phyloP scores from a whole-genome alignment of 345 rosid genomes.

The Draba incana region DNA sequence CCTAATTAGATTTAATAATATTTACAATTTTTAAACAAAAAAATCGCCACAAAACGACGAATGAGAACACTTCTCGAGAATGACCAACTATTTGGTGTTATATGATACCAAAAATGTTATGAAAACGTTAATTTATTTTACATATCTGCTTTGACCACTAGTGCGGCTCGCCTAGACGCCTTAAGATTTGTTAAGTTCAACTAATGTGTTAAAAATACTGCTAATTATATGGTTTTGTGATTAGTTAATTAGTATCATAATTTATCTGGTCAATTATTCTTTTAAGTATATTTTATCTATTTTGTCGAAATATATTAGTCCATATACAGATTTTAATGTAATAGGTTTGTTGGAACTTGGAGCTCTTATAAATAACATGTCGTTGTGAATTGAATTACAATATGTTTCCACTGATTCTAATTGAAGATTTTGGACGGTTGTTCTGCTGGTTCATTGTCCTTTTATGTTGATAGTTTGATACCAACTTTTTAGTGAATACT shows the following conservation, averaged over 20 bases:
- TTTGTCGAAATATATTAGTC: conserved; percentile 8
- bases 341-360: conserved; percentile 41
- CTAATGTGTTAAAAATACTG: background rate
- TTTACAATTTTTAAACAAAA: background rate
- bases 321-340: background rate
- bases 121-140: background rate
- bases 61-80: conserved; percentile 37
- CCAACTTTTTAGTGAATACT: conserved; percentile 1
- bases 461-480: conserved; percentile 18
- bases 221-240: conserved; percentile 1
- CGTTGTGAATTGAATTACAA: conserved; percentile 16
- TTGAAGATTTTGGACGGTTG: conserved; percentile 41
- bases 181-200: conserved; percentile 18
- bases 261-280: conserved; percentile 7
- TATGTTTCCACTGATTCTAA: conserved; percentile 25
- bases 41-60: conserved; percentile 30
- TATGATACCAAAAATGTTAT: background rate
- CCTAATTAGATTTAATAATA: conserved; percentile 9
- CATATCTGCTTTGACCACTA: conserved; percentile 21
- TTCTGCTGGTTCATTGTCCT: conserved; percentile 41
- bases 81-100: conserved; percentile 19
- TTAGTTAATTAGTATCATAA: conserved; percentile 5
- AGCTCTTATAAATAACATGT: conserved; percentile 27
- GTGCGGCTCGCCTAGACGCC: conserved; percentile 38
- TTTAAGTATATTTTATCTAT: background rate